Percentiles rank a stretch among this genome's conserved stretches.
phyloP scores from a whole-genome alignment of 2,329 filamentous ascomycete genomes.

The Sordariomycetes sp. region DNA sequence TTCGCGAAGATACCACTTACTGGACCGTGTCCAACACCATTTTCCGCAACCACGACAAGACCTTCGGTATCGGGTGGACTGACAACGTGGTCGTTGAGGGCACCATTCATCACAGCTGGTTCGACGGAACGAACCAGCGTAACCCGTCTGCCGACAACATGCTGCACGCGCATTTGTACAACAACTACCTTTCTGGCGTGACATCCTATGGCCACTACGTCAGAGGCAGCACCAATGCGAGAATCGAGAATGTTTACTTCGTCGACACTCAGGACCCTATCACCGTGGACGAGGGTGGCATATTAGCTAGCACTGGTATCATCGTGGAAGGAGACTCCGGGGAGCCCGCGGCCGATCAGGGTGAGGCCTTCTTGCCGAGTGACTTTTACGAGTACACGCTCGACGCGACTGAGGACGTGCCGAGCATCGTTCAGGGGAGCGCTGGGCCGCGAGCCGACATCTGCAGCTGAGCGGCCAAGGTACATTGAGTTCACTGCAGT shows the following conservation, averaged over 20 bases:
- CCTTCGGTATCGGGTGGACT: constrained; percentile 17
- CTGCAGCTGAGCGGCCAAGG: too few relatives aligned
- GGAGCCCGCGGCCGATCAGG: constrained; percentile 6
- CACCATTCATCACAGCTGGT: constrained; percentile 15
- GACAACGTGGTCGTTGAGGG: constrained; percentile 12
- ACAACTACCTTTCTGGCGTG: constrained; percentile 14
- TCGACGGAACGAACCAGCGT: constrained; percentile 13
- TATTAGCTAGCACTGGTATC: constrained; percentile 7
- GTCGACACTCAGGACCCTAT: constrained; percentile 12
- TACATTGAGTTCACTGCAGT: too few relatives aligned
- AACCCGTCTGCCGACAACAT: constrained; percentile 16
- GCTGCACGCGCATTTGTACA: constrained; percentile 15
- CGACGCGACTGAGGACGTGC: constrained; percentile 11
- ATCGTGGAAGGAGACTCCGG: constrained; percentile 8
- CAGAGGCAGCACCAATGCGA: constrained; percentile 11
- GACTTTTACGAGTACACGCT: constrained; percentile 9
- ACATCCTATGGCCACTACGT: constrained; percentile 15
- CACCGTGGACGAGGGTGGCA: constrained; percentile 7
- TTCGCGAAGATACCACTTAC: constrained; percentile 15
- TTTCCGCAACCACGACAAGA: constrained; percentile 14
- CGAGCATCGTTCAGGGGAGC: constrained; percentile 9
- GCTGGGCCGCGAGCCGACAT: constrained; percentile 14
- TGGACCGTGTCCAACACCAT: constrained; percentile 15
- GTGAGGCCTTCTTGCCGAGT: constrained; percentile 7
- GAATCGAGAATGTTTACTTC: constrained; percentile 16